Base-by-base conservation (phyloP, 2,329 filamentous ascomycete species). In the Zelopaecilomyces penicillatus region DNA sequence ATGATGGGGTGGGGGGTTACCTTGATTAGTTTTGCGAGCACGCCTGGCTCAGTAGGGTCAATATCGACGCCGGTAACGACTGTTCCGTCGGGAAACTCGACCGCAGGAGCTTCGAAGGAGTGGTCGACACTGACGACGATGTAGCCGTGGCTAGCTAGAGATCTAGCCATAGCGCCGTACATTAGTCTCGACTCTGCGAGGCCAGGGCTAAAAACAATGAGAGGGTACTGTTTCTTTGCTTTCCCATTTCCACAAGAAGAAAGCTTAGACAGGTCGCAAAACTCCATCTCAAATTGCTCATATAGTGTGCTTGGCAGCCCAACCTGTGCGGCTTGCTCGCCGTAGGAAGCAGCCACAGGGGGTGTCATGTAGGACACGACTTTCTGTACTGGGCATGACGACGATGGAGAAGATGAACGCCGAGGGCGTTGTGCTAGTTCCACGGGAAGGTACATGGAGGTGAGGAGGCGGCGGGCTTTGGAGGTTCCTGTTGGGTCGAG, bases 61-160 rank as follows among this genome's bases (percentile, higher is more conserved):
- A 41, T 45, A 32, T 56, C 50, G 3, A 44, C 47, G 1, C 56
- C 47, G 44, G 53, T 53, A 6, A 62, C 54, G 8, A 64, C 47
- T 1, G 59, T 58, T 4, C 65, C 71, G 44, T 73, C 57, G 0
- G 70, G 67, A n/a, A 70, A 74, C 44, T 73, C 65, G 6, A 76
- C 64, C 19, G 71, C 58, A 1, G 54, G 45, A 0, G 66, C 61
- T 39, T 76, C 72, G 39, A 69, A 67, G 0, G 73, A 64, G 41
- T 76, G 73, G 45, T 77, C 74, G 27, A 77, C 57, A 0, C 70
- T 58, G 9, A 74, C 57, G 3, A 77, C 68, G 0, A 65, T 58
- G 40, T 66, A 70, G 0, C 73, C 73, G 5, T 65, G 59, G 11
- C 67, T 70, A 0, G 71, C 69, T 3, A 77, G 58, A 4, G 69